Conservation (phyloP, 1,284 basidiomycete genomes). For the Veloboletus limbatus region DNA sequence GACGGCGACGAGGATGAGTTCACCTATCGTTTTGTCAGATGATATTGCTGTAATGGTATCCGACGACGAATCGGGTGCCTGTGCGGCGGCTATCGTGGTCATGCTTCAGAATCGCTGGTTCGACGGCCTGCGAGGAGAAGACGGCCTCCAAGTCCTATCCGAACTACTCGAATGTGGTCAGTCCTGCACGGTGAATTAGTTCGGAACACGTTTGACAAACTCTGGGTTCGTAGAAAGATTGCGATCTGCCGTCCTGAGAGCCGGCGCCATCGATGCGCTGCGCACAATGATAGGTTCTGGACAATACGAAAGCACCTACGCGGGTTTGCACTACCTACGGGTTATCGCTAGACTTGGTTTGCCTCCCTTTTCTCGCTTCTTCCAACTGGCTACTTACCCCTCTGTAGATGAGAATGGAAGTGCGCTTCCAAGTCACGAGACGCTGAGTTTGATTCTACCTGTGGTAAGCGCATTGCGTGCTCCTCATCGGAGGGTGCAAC, state of each 20-base stretch:
- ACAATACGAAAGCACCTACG: slow-evolving; percentile 10
- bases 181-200: background rate
- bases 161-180: slow-evolving; percentile 23
- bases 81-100: slow-evolving; percentile 8
- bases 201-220: background rate
- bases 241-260: slow-evolving; percentile 14
- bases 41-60: slow-evolving; percentile 15
- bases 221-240: slow-evolving; percentile 12
- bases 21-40: slow-evolving; percentile 9
- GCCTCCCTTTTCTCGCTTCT: background rate
- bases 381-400: background rate
- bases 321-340: slow-evolving; percentile 27
- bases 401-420: slow-evolving; percentile 9
- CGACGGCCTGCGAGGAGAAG: slow-evolving; percentile 26
- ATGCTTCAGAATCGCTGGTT: slow-evolving; percentile 31
- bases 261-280: slow-evolving; percentile 14
- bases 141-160: slow-evolving; percentile 22
- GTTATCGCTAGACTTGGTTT: slow-evolving; percentile 20
- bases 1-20: background rate
- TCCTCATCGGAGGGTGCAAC: slow-evolving; percentile 19
- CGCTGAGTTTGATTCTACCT: slow-evolving; percentile 10
- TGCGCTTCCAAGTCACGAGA: background rate
- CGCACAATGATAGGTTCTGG: slow-evolving; percentile 15
- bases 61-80: slow-evolving; percentile 4
- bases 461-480: slow-evolving; percentile 18